A percentile compares a stretch with the other conserved stretches of the same genome.
phyloP scores from a whole-genome alignment of 106 monocot genomes.

The Dendrobium officinale region DNA sequence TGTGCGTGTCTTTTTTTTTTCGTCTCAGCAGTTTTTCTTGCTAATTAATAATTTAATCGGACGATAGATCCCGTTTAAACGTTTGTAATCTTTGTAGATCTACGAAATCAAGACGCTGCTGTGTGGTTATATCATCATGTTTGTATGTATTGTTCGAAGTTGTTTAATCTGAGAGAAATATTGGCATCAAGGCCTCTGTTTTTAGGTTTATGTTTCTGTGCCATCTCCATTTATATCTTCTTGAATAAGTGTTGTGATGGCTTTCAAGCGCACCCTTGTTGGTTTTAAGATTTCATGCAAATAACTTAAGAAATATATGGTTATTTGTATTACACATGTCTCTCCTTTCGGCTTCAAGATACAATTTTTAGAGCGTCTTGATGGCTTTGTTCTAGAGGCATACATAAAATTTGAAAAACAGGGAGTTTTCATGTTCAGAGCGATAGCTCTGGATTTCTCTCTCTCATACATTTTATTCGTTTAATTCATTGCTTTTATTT shows the following conservation, averaged over 20 bases:
- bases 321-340: neutral
- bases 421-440: neutral
- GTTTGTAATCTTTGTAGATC: neutral
- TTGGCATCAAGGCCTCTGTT: neutral
- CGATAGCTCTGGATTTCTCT: neutral
- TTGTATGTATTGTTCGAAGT: neutral
- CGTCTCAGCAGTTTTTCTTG: neutral
- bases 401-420: neutral
- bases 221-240: neutral
- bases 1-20: neutral
- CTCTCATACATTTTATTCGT: neutral
- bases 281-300: neutral
- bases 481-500: neutral
- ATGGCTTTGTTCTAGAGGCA: neutral
- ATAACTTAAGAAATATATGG: neutral
- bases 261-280: neutral
- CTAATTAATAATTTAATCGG: neutral
- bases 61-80: neutral
- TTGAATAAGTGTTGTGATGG: neutral
- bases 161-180: neutral
- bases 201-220: neutral
- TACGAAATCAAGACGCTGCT: neutral
- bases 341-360: conserved; percentile 5
- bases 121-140: neutral
- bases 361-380: neutral